Conservation (phyloP, 768 basidiomycete species). For the Pleurotus tuber-regium region DNA sequence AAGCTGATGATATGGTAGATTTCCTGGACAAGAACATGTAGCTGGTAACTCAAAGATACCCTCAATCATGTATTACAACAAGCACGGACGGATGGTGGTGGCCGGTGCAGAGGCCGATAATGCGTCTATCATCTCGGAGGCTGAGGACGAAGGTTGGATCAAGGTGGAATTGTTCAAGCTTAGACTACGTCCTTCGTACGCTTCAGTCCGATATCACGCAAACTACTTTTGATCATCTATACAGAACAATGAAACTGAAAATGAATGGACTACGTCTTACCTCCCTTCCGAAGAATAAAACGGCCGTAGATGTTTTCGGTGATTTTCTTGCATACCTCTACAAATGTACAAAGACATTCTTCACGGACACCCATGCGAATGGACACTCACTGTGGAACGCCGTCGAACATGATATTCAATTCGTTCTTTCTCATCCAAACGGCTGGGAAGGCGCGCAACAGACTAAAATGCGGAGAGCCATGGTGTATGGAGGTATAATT, state of each 20-base stretch:
- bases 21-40: conserved; percentile 84
- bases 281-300: conserved; percentile 61
- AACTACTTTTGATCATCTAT: no score
- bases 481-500: conserved; percentile 68
- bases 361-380: conserved; percentile 81
- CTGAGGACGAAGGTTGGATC: conserved; percentile 77
- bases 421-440: conserved; percentile 78
- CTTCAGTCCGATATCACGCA: no score
- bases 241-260: conserved; percentile 69
- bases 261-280: conserved; percentile 85
- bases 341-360: conserved; percentile 68
- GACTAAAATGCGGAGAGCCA: conserved; percentile 73
- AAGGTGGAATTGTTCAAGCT: conserved; percentile 84
- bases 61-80: conserved; percentile 73
- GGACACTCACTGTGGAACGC: conserved; percentile 67
- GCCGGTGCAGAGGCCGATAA: conserved; percentile 79
- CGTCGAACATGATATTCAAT: conserved; percentile 66
- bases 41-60: conserved; percentile 85
- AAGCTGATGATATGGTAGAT: conserved; percentile 43
- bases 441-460: conserved; percentile 82
- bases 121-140: conserved; percentile 52
- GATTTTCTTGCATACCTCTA: conserved; percentile 78
- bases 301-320: conserved; percentile 73
- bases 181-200: conserved; percentile 60
- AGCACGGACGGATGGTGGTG: conserved; percentile 59